Base-by-base conservation (phyloP, 2,329 filamentous ascomycete genomes). In the Blastomyces parvus region DNA sequence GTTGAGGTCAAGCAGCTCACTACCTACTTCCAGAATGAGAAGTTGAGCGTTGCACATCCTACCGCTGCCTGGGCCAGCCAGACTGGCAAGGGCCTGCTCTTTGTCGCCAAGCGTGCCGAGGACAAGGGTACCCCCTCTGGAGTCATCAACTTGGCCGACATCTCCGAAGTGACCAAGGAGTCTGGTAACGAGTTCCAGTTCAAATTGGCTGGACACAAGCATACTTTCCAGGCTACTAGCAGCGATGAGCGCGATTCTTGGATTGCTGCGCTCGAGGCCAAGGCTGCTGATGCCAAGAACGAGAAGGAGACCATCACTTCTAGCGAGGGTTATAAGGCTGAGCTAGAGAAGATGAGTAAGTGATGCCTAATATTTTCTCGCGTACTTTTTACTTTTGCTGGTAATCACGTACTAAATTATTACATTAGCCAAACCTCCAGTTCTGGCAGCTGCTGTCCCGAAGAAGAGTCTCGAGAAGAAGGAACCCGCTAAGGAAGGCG, bases 41-140 rank as follows among this genome's bases (percentile, higher is more conserved):
- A 97, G 87, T 83, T 87, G 63, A 83, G 87, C 62, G 82, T 87
- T 68, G 88, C 89, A 66, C 88, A 95, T 80, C 84, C 89, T 69
- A 88, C 88, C 70, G 88, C 86, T 69, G 89, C 94, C 44, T 97
- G 94, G 91, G 91, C 93, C 67, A 87, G 86, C 70, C 86, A 96
- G 83, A 97, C 93, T 64, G 93, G 93, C 77, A 96, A 96, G 83
- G 94, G 94, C 74, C 88, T 97, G 25, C 82, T 97, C 52, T 96
- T 95, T 84, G 89, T 90, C 78, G 88, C 88, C 78, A 91, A 93
- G 86, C 87, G 90, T 78, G 82, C 84, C 61, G 84, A 86, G 72
- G 89, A 96, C 79, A 96, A 95, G 86, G 82, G 85, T 68, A 83
- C 84, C 65, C 92, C 93, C 65, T 83, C 86, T 69, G 88, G 90